phyloP scores from a whole-genome alignment of 345 rosid genomes.

The Eucalyptus sp. region DNA sequence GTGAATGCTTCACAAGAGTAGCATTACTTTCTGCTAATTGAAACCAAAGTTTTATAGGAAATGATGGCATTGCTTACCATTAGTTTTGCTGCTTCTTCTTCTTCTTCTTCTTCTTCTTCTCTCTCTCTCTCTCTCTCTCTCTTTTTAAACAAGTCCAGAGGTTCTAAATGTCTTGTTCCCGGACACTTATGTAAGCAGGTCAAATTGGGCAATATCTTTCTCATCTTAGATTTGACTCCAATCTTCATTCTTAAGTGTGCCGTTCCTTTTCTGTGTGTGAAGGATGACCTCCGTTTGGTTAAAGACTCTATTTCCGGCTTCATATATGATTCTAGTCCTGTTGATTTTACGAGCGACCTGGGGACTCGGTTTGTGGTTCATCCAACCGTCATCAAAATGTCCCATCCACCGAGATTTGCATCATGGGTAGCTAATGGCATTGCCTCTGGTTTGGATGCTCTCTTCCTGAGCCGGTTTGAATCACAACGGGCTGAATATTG shows the following conservation, averaged over 20 bases:
- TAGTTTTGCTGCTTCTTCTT: background rate
- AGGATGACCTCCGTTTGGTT: conserved; percentile 68
- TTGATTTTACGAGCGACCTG: conserved; percentile 83
- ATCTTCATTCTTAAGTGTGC: background rate
- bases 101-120: too few relatives aligned
- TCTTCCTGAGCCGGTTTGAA: conserved; percentile 81
- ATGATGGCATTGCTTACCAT: background rate
- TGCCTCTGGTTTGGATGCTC: conserved; percentile 66
- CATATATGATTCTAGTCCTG: conserved; percentile 75
- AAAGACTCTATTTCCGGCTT: conserved; percentile 67
- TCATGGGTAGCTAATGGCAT: conserved; percentile 70
- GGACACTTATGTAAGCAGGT: background rate
- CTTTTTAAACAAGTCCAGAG: background rate
- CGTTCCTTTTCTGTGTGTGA: background rate
- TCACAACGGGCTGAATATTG: conserved; percentile 85
- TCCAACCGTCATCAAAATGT: conserved; percentile 60
- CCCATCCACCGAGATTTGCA: conserved; percentile 58
- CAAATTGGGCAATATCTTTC: background rate
- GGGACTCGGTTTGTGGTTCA: conserved; percentile 65
- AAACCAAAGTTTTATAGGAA: background rate
- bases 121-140: too few relatives aligned
- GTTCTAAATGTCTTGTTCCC: background rate
- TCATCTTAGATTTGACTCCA: background rate
- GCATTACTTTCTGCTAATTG: background rate
- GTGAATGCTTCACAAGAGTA: background rate